These are phyloP conservation scores for Suhomyces sp. DNA, from an alignment of 805 yeast species.

Conservation along the genomic window DNA sequence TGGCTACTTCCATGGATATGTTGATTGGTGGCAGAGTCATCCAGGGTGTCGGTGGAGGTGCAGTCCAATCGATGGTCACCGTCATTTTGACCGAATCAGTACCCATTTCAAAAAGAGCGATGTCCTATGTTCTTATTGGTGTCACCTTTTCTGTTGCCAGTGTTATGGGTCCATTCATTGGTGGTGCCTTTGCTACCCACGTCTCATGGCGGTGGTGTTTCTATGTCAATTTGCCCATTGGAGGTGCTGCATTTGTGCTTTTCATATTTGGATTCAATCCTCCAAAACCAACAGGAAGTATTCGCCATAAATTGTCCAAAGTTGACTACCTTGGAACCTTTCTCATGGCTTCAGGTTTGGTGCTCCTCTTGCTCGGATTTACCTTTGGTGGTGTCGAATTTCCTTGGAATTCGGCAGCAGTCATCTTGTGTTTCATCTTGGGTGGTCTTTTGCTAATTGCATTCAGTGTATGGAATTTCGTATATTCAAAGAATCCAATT, in stretches of 20 bases:
- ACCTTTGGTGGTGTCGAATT: conserved; percentile 54
- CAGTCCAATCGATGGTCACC: conserved; percentile 56
- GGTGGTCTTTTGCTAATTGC: conserved; percentile 39
- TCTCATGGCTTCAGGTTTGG: conserved; percentile 42
- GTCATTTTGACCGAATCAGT: conserved; percentile 59
- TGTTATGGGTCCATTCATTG: conserved; percentile 62
- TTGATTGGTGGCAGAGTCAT: conserved; percentile 70
- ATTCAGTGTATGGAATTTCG: conserved; percentile 43
- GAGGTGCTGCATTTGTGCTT: conserved; percentile 47
- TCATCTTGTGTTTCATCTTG: conserved; percentile 47
- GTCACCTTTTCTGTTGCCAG: conserved; percentile 50
- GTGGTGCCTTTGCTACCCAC: conserved; percentile 61
- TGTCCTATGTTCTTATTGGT: conserved; percentile 39
- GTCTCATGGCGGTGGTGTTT: conserved; percentile 79
- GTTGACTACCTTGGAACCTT: conserved; percentile 53
- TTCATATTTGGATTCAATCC: conserved; percentile 46
- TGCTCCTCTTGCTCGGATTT: conserved; percentile 47
- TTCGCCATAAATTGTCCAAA: conserved; percentile 35
- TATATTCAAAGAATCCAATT: conserved; percentile 45
- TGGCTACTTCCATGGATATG: conserved; percentile 54
- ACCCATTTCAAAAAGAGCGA: conserved; percentile 40
- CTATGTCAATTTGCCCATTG: conserved; percentile 66
- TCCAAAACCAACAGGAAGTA: conserved; percentile 41
- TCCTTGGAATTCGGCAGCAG: conserved; percentile 57
- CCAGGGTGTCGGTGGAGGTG: conserved; percentile 73